Conservation (phyloP, 2,329 filamentous ascomycete species). For the Trichoderma koningii region DNA sequence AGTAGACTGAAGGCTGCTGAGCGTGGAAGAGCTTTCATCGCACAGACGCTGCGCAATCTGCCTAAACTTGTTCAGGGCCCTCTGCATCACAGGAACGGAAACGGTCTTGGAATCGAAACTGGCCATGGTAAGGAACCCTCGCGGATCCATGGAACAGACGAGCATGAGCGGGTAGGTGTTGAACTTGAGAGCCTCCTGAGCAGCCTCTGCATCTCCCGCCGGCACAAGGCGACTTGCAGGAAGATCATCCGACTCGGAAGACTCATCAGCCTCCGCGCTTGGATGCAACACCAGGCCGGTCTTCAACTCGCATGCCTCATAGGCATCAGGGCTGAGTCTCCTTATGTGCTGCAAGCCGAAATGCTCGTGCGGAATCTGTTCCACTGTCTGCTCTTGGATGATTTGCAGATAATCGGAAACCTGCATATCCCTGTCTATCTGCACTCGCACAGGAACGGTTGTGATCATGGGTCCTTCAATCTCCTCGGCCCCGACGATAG, state of each 20-base stretch:
- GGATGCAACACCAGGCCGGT: constrained; percentile 59
- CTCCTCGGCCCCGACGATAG: constrained; percentile 51
- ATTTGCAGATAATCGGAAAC: constrained; percentile 56
- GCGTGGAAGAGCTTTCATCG: constrained; percentile 37
- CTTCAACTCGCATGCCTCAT: constrained; percentile 58
- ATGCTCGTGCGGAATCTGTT: constrained; percentile 66
- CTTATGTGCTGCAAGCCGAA: constrained; percentile 62
- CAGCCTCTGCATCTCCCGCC: constrained; percentile 57
- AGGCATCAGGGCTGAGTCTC: constrained; percentile 55
- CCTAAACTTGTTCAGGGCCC: constrained; percentile 55
- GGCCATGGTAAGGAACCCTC: constrained; percentile 60
- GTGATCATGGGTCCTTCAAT: constrained; percentile 64
- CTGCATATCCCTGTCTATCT: constrained; percentile 38
- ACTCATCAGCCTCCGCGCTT: constrained; percentile 39
- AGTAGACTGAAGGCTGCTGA: constrained; percentile 39
- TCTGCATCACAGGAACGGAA: constrained; percentile 52
- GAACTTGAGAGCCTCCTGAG: constrained; percentile 61
- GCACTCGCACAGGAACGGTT: constrained; percentile 58
- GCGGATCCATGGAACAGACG: constrained; percentile 61
- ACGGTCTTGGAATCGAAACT: constrained; percentile 67
- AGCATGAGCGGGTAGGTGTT: constrained; percentile 65
- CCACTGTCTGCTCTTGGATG: constrained; percentile 58
- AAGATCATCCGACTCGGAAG: constrained; percentile 35
- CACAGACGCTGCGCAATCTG: constrained; percentile 54
- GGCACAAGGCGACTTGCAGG: constrained; percentile 57